Evolutionary conservation across 2,329 filamentous ascomycete species (phyloP), one percentile per base, ranked within the genome.

Genomic region (Neonectria sp.): DNA sequence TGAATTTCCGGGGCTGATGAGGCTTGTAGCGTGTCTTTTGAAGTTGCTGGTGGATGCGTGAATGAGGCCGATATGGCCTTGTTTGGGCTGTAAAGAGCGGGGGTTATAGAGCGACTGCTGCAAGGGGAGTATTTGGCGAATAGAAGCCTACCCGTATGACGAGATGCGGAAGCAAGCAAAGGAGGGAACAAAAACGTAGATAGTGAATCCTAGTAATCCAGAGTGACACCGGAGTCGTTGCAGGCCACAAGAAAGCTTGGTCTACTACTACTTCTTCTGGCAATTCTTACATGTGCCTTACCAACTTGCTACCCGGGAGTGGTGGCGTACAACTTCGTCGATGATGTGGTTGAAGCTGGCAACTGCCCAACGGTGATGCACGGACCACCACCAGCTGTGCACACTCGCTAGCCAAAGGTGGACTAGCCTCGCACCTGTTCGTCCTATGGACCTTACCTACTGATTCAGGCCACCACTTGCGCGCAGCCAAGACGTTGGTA

Each of bases 401-500:
- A 17, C n/a, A 13, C 11, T 6, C 12, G 6, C 29, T 65, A 60
- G 21, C 52, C 52, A 9, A n/a, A 63, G 60, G 40, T 7, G 24
- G 40, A 67, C 61, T 62, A 68, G 67, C 60, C 55, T 31, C 49
- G 37, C 55, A 15, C 24, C 57, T 33, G 5, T n/a, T 15, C n/a
- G 8, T 12, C 60, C 35, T 49, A 35, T n/a, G 21, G 21, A 21
- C 21, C 21, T 21, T 21, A 21, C 21, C 21, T 21, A 21, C 21
- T 21, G 21, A 64, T 31, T 45, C 56, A 51, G 25, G 45, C 57
- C 52, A 55, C 29, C n/a, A 11, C 35, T 49, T 15, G 49, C 58
- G 17, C 24, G 58, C 35, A 45, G 6, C 52, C 25, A 56, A 29
- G n/a, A 55, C 35, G 21, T 33, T 25, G 46, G 67, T 73, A 72